Evolutionary conservation across 2,329 filamentous ascomycete genomes (phyloP).

Genomic region (Huntiella moniliformis): DNA sequence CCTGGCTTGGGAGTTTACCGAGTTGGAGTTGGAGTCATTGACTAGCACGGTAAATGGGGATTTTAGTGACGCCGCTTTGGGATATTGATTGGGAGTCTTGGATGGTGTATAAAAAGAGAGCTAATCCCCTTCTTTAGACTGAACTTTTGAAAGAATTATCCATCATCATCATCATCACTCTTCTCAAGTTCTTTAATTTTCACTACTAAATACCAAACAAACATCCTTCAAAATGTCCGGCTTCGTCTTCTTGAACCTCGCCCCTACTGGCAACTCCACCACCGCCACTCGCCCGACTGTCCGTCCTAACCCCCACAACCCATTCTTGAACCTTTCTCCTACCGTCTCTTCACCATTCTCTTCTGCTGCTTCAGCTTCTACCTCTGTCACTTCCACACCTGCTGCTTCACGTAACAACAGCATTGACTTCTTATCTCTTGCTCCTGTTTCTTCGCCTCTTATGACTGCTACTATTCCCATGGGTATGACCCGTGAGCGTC

Average conservation of each 20-base stretch:
- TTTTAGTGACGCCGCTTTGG: too few species aligned
- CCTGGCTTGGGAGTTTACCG: too few species aligned
- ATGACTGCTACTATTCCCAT: conserved; percentile 14
- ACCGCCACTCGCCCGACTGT: not conserved
- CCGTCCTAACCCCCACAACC: conserved; percentile 2
- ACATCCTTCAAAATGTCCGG: conserved; percentile 2
- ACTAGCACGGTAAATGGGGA: too few species aligned
- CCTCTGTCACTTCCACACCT: conserved; percentile 29
- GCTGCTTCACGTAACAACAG: conserved; percentile 14
- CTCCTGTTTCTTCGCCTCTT: conserved; percentile 4
- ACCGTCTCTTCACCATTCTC: conserved; percentile 36
- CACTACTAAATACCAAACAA: not conserved
- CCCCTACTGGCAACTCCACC: conserved; percentile 4
- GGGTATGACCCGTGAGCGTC: conserved; percentile 20
- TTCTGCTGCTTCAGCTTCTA: conserved; percentile 32
- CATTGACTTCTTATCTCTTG: conserved; percentile 13
- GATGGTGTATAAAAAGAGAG: conserved; percentile 4
- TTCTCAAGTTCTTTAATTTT: not conserved
- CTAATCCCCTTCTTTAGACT: not conserved
- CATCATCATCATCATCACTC: not conserved
- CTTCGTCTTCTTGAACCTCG: conserved; percentile 10
- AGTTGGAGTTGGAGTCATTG: too few species aligned
- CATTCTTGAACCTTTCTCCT: conserved; percentile 40
- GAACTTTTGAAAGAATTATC: too few species aligned
- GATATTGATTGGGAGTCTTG: too few species aligned